Percentiles rank a stretch among this genome's conserved stretches.
Evolutionary conservation across 306 rosid genomes (phyloP).

Genomic region (Urtica urens): DNA sequence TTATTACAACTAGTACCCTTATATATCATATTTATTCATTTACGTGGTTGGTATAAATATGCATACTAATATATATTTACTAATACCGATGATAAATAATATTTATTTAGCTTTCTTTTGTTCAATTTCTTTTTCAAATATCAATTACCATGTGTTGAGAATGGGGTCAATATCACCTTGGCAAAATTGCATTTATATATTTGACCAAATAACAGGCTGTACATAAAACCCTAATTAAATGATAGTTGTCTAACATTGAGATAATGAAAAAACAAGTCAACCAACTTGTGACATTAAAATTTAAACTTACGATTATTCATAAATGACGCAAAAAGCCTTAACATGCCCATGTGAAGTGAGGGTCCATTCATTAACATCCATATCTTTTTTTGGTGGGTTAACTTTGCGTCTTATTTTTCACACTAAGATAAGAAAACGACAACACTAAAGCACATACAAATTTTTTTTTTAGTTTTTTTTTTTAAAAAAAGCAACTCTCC

Average conservation of each 20-base stretch:
- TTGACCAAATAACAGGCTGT: conserved; percentile 58
- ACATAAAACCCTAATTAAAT: conserved; percentile 35
- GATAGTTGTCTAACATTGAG: conserved; percentile 26
- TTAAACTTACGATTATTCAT: conserved; percentile 21
- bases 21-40: too few species aligned
- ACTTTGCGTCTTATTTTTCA: conserved; percentile 19
- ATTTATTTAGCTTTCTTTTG: not conserved
- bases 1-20: too few species aligned
- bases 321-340: conserved; percentile 33
- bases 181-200: conserved; percentile 30
- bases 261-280: conserved; percentile 37
- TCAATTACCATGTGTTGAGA: conserved; percentile 18
- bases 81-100: too few species aligned
- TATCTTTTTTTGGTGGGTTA: conserved; percentile 23
- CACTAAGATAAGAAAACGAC: conserved; percentile 19
- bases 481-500: too few species aligned
- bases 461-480: not conserved
- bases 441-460: conserved; percentile 8
- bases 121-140: not conserved
- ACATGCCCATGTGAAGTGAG: conserved; percentile 49
- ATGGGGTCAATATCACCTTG: conserved; percentile 30
- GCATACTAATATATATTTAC: too few species aligned
- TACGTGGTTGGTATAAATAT: too few species aligned
- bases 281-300: conserved; percentile 28
- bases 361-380: conserved; percentile 36